A percentile compares a stretch with the other conserved stretches of the same genome.
Conservation (phyloP, 371 early-diverging fungal genomes). For the Funneliformis caledonium region DNA sequence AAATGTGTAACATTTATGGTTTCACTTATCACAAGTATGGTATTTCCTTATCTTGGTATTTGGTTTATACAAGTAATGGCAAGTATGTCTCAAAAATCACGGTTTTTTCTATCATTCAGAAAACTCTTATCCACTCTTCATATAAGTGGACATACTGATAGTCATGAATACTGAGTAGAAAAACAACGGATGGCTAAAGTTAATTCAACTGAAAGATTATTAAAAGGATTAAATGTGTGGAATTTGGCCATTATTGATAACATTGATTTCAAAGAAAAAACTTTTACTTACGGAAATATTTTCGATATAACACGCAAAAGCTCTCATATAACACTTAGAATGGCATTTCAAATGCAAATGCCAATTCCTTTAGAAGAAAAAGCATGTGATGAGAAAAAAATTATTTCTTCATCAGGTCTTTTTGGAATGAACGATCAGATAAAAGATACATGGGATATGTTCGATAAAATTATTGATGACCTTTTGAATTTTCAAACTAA, state of each 20-base stretch:
- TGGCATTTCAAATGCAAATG: background rate
- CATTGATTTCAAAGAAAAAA: slow-evolving; percentile 1
- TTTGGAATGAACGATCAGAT: background rate
- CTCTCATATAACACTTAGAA: slow-evolving; percentile 10
- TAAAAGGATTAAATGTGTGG: background rate
- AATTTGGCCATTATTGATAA: slow-evolving; percentile 22
- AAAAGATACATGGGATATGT: background rate
- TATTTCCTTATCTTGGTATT: background rate
- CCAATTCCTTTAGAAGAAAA: background rate
- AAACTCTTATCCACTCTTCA: background rate
- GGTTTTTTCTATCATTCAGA: background rate
- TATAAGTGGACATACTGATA: background rate
- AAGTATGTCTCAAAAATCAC: background rate
- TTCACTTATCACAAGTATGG: slow-evolving; percentile 15
- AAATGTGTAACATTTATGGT: background rate
- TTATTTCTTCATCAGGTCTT: background rate
- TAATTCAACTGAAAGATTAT: background rate
- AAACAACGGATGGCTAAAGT: slow-evolving; percentile 5
- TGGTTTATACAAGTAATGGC: slow-evolving; percentile 12
- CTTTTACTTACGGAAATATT: slow-evolving; percentile 8
- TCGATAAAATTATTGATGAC: background rate
- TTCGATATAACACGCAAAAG: slow-evolving; percentile 6
- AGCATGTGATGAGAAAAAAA: background rate
- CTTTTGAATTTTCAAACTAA: background rate
- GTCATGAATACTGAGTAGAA: slow-evolving; percentile 2